These are phyloP conservation scores for Fusarium lyarnte DNA, from an alignment of 2,329 filamentous ascomycete genomes.

Conservation along the genomic window DNA sequence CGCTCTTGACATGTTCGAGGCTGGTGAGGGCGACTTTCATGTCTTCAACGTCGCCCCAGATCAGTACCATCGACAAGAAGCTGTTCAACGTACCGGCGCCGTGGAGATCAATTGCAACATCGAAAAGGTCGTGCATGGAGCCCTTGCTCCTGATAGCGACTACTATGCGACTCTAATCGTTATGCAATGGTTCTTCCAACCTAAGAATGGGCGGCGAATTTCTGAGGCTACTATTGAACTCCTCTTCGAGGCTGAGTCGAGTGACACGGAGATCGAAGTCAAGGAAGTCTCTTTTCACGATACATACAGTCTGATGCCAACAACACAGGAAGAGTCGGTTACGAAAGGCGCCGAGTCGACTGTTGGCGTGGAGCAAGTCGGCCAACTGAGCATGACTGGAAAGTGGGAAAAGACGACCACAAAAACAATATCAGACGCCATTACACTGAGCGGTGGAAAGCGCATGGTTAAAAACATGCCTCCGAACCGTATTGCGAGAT, in stretches of 20 bases:
- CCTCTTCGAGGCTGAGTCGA: background rate
- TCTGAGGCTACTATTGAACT: background rate
- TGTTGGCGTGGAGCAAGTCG: background rate
- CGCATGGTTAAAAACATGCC: background rate
- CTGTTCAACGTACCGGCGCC: background rate
- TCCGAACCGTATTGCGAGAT: background rate
- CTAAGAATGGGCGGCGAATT: background rate
- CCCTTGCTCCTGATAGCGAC: background rate
- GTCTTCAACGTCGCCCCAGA: background rate
- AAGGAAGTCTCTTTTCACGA: background rate
- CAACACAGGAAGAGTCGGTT: background rate
- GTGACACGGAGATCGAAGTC: background rate
- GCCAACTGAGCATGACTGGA: background rate
- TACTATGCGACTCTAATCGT: background rate
- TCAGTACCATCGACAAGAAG: background rate
- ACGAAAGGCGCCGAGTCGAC: background rate
- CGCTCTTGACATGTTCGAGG: background rate
- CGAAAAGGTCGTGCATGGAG: background rate
- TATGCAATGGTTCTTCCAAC: conserved; percentile 2
- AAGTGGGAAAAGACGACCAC: background rate
- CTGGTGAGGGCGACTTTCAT: background rate
- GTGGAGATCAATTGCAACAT: background rate
- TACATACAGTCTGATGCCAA: background rate
- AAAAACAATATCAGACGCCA: background rate
- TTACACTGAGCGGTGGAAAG: background rate